Evolutionary conservation across 257 asterid genomes (phyloP).

Genomic region (Capsicum rhomboideum): DNA sequence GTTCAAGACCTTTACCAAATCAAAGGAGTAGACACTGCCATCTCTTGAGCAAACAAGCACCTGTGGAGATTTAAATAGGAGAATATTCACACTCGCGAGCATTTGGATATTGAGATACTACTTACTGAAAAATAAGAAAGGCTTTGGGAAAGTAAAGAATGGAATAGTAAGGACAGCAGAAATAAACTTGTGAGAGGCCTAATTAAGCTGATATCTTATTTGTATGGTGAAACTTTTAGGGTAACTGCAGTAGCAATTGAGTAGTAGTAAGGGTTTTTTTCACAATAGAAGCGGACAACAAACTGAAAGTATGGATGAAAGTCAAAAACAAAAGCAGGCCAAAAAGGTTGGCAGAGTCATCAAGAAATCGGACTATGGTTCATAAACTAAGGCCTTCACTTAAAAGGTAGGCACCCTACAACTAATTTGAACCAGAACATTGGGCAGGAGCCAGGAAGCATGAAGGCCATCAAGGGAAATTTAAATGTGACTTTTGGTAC

Average conservation of each 20-base stretch:
- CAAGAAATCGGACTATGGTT: not conserved
- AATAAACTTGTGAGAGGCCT: not conserved
- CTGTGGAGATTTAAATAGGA: constrained; percentile 28
- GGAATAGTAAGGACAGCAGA: not conserved
- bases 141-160: not conserved
- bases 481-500: not conserved
- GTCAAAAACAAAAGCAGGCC: not conserved
- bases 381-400: not conserved
- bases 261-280: not conserved
- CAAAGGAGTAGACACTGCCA: constrained; percentile 74
- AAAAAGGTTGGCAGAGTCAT: not conserved
- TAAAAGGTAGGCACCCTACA: not conserved
- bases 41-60: constrained; percentile 81
- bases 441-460: not conserved
- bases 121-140: not conserved
- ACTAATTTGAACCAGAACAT: not conserved
- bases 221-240: not conserved
- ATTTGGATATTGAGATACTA: not conserved
- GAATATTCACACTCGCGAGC: not conserved
- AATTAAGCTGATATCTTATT: not conserved
- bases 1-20: constrained; percentile 37
- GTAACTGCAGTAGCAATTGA: not conserved
- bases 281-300: not conserved
- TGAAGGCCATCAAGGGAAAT: not conserved
- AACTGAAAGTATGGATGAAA: not conserved